phyloP scores from a whole-genome alignment of 2,329 filamentous ascomycete species.

The Rhytidhysteron rufulum region DNA sequence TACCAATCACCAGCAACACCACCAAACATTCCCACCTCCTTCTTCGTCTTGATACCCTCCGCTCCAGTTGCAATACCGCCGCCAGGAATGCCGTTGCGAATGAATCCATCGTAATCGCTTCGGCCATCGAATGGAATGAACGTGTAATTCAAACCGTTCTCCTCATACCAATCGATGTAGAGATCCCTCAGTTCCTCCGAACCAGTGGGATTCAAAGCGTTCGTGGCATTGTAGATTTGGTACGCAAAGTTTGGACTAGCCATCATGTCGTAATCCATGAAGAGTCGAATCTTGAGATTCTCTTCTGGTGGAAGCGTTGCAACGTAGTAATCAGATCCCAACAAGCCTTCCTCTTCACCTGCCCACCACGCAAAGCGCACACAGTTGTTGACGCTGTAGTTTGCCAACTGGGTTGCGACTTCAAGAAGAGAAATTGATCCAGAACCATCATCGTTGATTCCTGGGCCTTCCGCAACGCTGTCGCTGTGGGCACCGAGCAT shows the following conservation, averaged over 20 bases:
- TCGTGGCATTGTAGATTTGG: constrained; percentile 58
- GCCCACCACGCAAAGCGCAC: constrained; percentile 66
- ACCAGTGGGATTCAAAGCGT: constrained; percentile 48
- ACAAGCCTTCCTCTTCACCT: constrained; percentile 60
- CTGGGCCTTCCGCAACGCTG: constrained; percentile 59
- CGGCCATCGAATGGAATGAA: constrained; percentile 74
- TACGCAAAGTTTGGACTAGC: constrained; percentile 58
- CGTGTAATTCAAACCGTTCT: constrained; percentile 61
- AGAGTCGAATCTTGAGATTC: constrained; percentile 59
- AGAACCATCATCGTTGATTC: constrained; percentile 76
- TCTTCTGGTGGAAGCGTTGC: constrained; percentile 46
- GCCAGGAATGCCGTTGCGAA: constrained; percentile 66
- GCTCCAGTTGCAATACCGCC: constrained; percentile 77
- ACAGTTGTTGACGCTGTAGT: constrained; percentile 69
- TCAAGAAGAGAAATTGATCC: constrained; percentile 61
- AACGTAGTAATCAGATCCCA: constrained; percentile 59
- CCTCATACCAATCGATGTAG: constrained; percentile 64
- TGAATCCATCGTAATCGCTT: constrained; percentile 76
- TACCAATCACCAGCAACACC: constrained; percentile 57
- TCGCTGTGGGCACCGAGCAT: constrained; percentile 60
- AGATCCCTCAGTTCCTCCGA: constrained; percentile 39
- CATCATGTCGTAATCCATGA: constrained; percentile 72
- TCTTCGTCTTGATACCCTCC: constrained; percentile 68
- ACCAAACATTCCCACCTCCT: constrained; percentile 66
- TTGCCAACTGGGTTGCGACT: constrained; percentile 58